These are phyloP conservation scores for Debaryomycetaceae sp. DNA, from an alignment of 1,139 yeast genomes.

Conservation along the genomic window DNA sequence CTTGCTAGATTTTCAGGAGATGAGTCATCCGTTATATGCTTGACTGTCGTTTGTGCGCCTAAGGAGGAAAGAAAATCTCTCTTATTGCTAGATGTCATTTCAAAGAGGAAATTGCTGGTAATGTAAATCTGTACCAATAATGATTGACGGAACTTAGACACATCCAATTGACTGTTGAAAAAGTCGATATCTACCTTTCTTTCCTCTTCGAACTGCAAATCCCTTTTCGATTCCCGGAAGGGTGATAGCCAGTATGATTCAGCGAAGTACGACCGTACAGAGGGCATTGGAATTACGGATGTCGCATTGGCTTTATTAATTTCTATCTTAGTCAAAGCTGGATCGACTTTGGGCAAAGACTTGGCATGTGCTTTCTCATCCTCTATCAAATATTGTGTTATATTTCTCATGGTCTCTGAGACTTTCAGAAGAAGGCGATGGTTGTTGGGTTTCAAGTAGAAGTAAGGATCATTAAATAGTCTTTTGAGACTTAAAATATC, in stretches of 20 bases:
- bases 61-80: slow-evolving; percentile 20
- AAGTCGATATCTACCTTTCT: slow-evolving; percentile 25
- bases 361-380: slow-evolving; percentile 25
- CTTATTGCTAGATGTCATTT: slow-evolving; percentile 22
- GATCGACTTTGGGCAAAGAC: slow-evolving; percentile 16
- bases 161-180: slow-evolving; percentile 23
- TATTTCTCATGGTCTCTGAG: slow-evolving; percentile 21
- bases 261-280: slow-evolving; percentile 26
- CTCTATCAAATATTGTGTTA: slow-evolving; percentile 25
- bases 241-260: slow-evolving; percentile 35
- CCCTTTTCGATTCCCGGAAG: slow-evolving; percentile 19
- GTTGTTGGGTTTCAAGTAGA: slow-evolving; percentile 22
- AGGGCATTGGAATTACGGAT: slow-evolving; percentile 20
- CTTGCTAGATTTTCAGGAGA: slow-evolving; percentile 23
- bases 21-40: slow-evolving; percentile 36
- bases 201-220: slow-evolving; percentile 14
- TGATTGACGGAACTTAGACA: slow-evolving; percentile 25
- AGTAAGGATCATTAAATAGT: slow-evolving; percentile 36
- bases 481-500: slow-evolving; percentile 32
- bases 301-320: slow-evolving; percentile 15
- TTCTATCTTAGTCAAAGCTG: slow-evolving; percentile 12
- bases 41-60: slow-evolving; percentile 26
- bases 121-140: slow-evolving; percentile 32
- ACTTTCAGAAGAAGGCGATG: slow-evolving; percentile 18
- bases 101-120: slow-evolving; percentile 27